Percentiles rank a stretch among this genome's conserved stretches.
phyloP scores from a whole-genome alignment of 768 basidiomycete genomes.

The Suillus decipiens region DNA sequence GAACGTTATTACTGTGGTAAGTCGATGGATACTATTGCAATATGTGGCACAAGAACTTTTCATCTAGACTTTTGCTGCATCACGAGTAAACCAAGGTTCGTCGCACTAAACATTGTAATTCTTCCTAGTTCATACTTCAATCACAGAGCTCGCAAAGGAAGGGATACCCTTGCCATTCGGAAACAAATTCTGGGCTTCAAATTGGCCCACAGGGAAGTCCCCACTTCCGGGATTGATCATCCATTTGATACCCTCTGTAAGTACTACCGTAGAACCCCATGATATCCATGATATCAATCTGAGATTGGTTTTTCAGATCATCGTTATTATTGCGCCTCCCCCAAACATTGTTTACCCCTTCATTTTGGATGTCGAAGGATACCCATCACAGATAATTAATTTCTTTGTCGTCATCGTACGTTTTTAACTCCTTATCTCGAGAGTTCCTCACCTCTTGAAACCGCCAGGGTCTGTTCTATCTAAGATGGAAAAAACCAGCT shows the following conservation, averaged over 20 bases:
- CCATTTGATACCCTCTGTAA: conserved; percentile 53
- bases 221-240: conserved; percentile 58
- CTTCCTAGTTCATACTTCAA: neutral
- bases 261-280: conserved; percentile 10
- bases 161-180: conserved; percentile 63
- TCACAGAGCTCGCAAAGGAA: conserved; percentile 58
- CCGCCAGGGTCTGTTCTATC: conserved; percentile 53
- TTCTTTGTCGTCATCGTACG: conserved; percentile 58
- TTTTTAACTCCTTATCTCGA: neutral
- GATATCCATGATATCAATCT: neutral
- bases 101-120: neutral
- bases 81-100: conserved; percentile 53
- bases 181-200: conserved; percentile 61
- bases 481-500: conserved; percentile 52
- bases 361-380: conserved; percentile 55
- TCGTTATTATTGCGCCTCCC: conserved; percentile 58
- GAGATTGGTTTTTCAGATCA: conserved; percentile 49
- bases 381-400: conserved; percentile 56
- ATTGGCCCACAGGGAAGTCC: conserved; percentile 60
- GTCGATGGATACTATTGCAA: conserved; percentile 6
- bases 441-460: neutral
- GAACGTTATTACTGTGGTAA: conserved; percentile 36
- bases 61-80: conserved; percentile 49
- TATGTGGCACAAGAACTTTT: neutral
- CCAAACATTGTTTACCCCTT: conserved; percentile 57